These are phyloP conservation scores for Flaveria ramosissima DNA, from an alignment of 129 eudicot genomes.

Conservation along the genomic window DNA sequence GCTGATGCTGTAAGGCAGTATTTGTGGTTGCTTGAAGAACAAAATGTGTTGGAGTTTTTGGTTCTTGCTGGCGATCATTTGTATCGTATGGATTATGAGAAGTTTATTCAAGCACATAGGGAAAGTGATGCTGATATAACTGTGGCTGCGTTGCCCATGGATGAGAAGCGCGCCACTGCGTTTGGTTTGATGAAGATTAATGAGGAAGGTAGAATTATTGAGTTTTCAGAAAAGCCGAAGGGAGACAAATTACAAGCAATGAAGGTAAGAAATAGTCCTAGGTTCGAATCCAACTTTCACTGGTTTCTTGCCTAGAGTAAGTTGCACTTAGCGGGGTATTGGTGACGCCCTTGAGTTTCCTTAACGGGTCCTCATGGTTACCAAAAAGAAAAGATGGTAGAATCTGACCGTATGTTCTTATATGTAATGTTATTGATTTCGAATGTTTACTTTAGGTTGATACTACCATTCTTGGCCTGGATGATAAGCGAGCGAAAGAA, in stretches of 20 bases:
- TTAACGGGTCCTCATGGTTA: background rate
- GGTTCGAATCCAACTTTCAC: no score
- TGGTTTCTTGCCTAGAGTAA: no score
- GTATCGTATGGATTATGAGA: constrained; percentile 48
- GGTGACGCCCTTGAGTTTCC: background rate
- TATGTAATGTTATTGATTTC: background rate
- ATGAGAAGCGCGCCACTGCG: constrained; percentile 46
- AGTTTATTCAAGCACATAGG: constrained; percentile 44
- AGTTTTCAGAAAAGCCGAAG: constrained; percentile 45
- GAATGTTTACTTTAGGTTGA: constrained; percentile 43
- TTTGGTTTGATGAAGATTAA: constrained; percentile 45
- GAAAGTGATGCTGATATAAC: constrained; percentile 51
- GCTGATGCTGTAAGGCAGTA: constrained; percentile 54
- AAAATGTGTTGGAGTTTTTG: constrained; percentile 44
- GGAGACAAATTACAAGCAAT: constrained; percentile 42
- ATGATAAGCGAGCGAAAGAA: constrained; percentile 58
- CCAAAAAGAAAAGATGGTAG: background rate
- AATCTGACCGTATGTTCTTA: background rate
- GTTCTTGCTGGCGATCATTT: constrained; percentile 54
- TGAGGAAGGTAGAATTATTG: constrained; percentile 44
- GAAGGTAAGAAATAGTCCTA: constrained; percentile 19
- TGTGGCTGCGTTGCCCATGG: constrained; percentile 46
- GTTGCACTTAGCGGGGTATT: background rate
- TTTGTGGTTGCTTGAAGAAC: constrained; percentile 50
- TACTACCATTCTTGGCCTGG: constrained; percentile 55